A percentile compares a stretch with the other conserved stretches of the same genome.
These are phyloP conservation scores for Metschnikowia hibisci DNA, from an alignment of 805 yeast genomes.

Conservation along the genomic window DNA sequence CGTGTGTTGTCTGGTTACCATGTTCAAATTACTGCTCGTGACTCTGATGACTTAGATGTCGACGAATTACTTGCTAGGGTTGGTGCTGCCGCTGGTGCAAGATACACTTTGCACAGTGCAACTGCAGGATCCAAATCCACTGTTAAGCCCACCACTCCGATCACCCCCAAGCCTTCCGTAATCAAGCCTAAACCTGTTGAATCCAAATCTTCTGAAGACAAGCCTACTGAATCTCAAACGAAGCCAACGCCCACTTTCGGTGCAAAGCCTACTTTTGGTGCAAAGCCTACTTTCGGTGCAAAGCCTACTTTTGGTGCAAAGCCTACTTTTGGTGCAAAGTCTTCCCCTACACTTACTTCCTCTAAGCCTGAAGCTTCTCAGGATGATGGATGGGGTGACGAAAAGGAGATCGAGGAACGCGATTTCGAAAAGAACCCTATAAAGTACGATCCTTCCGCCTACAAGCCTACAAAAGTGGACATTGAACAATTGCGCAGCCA, in stretches of 20 bases:
- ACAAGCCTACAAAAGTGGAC: constrained; percentile 62
- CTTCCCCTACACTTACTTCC: constrained; percentile 24
- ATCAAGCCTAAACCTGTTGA: background rate
- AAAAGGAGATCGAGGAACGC: constrained; percentile 52
- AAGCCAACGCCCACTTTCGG: constrained; percentile 11
- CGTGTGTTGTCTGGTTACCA: constrained; percentile 78
- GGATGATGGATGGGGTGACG: constrained; percentile 71
- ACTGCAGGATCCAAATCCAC: constrained; percentile 8
- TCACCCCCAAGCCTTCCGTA: constrained; percentile 10
- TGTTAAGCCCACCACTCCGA: constrained; percentile 12
- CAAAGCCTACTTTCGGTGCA: constrained; percentile 18
- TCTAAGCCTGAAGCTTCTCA: constrained; percentile 21
- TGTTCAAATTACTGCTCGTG: constrained; percentile 96
- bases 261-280: constrained; percentile 13
- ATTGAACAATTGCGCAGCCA: constrained; percentile 51
- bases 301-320: constrained; percentile 16
- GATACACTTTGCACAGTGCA: constrained; percentile 44
- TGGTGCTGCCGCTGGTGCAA: constrained; percentile 92
- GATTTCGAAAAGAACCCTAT: constrained; percentile 50
- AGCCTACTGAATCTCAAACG: constrained; percentile 7
- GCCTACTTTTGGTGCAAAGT: constrained; percentile 21
- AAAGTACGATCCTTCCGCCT: constrained; percentile 55
- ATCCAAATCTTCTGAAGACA: constrained; percentile 9
- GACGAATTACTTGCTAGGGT: constrained; percentile 70
- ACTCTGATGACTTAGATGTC: constrained; percentile 81